Evolutionary conservation across 2,329 filamentous ascomycete genomes (phyloP).

Genomic region (Blastomyces percursus): DNA sequence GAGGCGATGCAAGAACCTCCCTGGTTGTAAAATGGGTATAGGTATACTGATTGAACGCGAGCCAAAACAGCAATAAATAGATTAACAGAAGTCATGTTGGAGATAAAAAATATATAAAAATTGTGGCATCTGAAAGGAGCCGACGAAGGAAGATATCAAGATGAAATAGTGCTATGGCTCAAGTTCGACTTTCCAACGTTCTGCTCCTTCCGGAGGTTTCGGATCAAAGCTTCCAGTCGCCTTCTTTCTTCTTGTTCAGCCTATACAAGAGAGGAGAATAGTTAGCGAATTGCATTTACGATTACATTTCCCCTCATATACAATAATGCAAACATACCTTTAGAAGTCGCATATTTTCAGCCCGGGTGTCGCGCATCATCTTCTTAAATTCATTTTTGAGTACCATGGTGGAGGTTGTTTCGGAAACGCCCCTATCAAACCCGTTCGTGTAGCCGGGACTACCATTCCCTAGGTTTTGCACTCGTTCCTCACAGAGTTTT

Average conservation of each 20-base stretch:
- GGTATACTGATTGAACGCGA: neutral
- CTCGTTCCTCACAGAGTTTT: constrained; percentile 55
- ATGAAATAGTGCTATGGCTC: constrained; percentile 26
- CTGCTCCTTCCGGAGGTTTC: constrained; percentile 38
- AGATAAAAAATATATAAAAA: neutral
- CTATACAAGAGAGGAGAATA: constrained; percentile 31
- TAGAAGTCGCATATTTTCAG: constrained; percentile 53
- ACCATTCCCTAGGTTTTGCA: constrained; percentile 53
- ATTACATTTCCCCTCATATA: constrained; percentile 12
- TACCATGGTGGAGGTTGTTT: constrained; percentile 56
- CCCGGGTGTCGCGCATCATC: constrained; percentile 64
- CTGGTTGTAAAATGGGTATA: constrained; percentile 1
- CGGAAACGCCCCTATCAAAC: constrained; percentile 29
- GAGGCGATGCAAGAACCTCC: neutral
- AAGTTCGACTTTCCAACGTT: constrained; percentile 25
- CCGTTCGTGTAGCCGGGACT: constrained; percentile 27
- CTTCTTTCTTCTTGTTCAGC: constrained; percentile 61
- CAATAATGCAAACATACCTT: constrained; percentile 42
- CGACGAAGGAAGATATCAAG: constrained; percentile 18
- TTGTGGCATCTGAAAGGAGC: neutral
- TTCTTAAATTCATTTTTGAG: constrained; percentile 66
- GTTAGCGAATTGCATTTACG: constrained; percentile 14
- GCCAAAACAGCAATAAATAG: neutral
- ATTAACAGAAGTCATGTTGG: neutral
- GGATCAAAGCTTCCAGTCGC: constrained; percentile 53